Evolutionary conservation across 1,284 basidiomycete species (phyloP), one percentile per base, ranked within the genome.

Genomic region (Boletus austroedulis): DNA sequence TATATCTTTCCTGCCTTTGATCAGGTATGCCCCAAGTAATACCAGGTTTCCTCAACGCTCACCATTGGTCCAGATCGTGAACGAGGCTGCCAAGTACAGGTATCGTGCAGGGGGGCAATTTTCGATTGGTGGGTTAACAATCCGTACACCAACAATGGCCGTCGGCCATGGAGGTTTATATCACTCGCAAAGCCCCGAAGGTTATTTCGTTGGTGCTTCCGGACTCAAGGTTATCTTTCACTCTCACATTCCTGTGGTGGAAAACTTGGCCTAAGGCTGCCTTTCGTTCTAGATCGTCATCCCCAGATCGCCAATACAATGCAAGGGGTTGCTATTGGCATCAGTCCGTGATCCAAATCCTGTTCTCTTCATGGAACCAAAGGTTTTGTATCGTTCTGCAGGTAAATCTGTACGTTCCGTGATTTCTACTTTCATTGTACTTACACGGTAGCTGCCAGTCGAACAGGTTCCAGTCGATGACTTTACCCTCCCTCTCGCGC

Each of bases 91-190:
- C 41, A 98, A 98, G 75, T 88, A 91, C 66, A 82, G 92, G 48
- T 98, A 94, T 71, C 89, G 94, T 17, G 93, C 92, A 15, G 93
- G 92, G 21, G 93, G 94, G 0, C 81, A 84, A 55, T 96, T 87
- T 74, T 83, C 89, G 58, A 90, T 88, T 7, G 95, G 95, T 12
- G 86, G 85, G 1, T 77, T 98, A 44, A 98, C 95, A 1, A 84
- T 98, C 53, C 86, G 95, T 11, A 88, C 90, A 15, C 94, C 94
- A 1, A 88, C 88, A 19, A 94, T 94, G 86, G 86, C 91, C 15
- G 94, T 96, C 65, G 94, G 94, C 1, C 94, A 96, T 70, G 94
- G 95, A 44, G 95, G 90, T 15, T 74, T 96, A 59, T 98, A 98
- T 71, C 95, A 98, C 70, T 94, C 91, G 5, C 95, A 98, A 74